Conservation (phyloP, 257 asterid genomes). For the Nicotiana tomentosiformis region DNA sequence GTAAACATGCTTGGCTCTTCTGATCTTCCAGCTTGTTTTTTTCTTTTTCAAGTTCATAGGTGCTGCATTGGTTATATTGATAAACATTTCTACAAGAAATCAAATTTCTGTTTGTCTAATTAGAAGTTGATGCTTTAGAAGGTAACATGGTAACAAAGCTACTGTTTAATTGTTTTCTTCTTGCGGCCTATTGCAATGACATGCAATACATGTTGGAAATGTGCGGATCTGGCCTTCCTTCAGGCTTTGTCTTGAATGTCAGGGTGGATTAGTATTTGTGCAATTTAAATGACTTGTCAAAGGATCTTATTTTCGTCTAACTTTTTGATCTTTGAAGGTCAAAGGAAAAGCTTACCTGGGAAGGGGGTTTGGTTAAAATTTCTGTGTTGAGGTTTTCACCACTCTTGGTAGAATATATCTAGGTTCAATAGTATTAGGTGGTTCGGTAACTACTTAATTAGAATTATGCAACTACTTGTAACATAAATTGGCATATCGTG, state of each 20-base stretch:
- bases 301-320: neutral
- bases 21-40: neutral
- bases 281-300: neutral
- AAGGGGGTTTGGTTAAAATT: neutral
- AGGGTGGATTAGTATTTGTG: neutral
- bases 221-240: neutral
- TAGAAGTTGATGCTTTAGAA: neutral
- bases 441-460: neutral
- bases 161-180: neutral
- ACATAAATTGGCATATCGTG: neutral
- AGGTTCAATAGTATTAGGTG: neutral
- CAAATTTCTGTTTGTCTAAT: neutral
- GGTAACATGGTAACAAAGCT: neutral
- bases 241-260: neutral
- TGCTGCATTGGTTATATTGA: neutral
- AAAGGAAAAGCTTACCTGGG: neutral
- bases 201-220: neutral
- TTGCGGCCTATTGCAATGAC: neutral
- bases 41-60: neutral
- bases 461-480: neutral
- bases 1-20: conserved; percentile 27
- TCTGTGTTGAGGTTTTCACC: neutral
- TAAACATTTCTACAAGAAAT: neutral
- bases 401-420: neutral
- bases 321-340: neutral